Percentiles rank a stretch among this genome's conserved stretches.
phyloP scores from a whole-genome alignment of 192 early-diverging fungal species.

The Pecoramyces ruminantium region DNA sequence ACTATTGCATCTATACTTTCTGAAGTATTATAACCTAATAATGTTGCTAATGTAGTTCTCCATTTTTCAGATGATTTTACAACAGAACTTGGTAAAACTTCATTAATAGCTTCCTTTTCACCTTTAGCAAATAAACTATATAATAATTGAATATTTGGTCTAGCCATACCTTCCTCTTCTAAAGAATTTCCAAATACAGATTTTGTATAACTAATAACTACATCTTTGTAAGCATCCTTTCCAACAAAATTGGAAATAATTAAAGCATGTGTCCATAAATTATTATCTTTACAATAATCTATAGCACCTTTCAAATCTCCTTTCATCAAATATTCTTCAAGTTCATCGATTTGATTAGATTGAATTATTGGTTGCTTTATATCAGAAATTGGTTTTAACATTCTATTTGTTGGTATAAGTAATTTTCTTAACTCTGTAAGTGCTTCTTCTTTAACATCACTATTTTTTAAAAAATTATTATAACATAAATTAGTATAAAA shows the following conservation, averaged over 20 bases:
- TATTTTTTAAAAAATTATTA: too few relatives aligned
- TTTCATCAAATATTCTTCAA: not conserved
- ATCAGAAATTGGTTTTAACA: not conserved
- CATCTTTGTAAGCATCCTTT: slow-evolving; percentile 63
- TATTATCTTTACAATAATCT: slow-evolving; percentile 1
- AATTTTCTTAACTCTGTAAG: not conserved
- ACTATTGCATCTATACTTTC: not conserved
- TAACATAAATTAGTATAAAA: too few relatives aligned
- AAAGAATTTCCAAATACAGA: not conserved
- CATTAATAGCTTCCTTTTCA: not conserved
- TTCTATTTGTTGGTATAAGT: not conserved
- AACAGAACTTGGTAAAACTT: not conserved
- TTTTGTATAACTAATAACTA: slow-evolving; percentile 21
- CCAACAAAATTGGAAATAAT: slow-evolving; percentile 75
- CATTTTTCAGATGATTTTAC: not conserved
- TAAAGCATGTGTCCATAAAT: slow-evolving; percentile 78
- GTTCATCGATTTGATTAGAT: not conserved
- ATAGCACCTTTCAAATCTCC: not conserved
- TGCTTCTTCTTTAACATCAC: not conserved
- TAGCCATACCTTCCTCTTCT: not conserved
- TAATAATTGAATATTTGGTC: not conserved
- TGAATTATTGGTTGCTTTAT: not conserved
- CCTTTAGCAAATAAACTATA: not conserved
- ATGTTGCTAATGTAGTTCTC: not conserved
- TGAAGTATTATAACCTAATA: not conserved